A percentile compares a stretch with the other conserved stretches of the same genome.
phyloP scores from a whole-genome alignment of 192 early-diverging fungal genomes.

The Mortierella hygrophila region DNA sequence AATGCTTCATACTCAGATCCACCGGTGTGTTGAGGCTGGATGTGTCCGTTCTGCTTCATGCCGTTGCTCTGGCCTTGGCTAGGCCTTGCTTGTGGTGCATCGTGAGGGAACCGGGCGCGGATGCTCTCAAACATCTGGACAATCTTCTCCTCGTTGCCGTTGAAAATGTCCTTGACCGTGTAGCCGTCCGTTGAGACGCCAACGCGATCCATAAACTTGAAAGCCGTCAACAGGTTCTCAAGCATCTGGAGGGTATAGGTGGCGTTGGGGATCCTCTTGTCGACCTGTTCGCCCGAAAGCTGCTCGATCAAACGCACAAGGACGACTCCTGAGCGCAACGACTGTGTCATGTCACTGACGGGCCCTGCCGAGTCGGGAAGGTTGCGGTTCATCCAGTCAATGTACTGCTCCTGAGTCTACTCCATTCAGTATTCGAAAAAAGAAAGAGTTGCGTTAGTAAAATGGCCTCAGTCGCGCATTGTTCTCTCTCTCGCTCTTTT shows the following conservation, averaged over 20 bases:
- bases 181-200: conserved; percentile 61
- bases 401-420: conserved; percentile 49
- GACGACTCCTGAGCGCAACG: conserved; percentile 59
- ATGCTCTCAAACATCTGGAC: conserved; percentile 31
- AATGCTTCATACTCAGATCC: conserved; percentile 39
- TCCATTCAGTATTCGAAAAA: not conserved
- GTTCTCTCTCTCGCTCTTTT: not conserved
- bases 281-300: conserved; percentile 57
- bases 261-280: conserved; percentile 49
- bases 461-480: not conserved
- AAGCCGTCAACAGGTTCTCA: conserved; percentile 62
- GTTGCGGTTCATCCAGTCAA: conserved; percentile 61
- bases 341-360: conserved; percentile 56
- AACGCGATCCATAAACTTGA: conserved; percentile 66
- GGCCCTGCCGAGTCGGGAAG: conserved; percentile 38
- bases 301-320: conserved; percentile 57
- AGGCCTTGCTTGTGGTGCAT: conserved; percentile 4
- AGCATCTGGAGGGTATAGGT: conserved; percentile 61
- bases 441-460: not conserved
- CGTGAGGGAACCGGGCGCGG: conserved; percentile 20
- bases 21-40: conserved; percentile 26
- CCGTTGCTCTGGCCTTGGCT: conserved; percentile 4
- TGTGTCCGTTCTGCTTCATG: conserved; percentile 11
- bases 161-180: conserved; percentile 61
- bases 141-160: conserved; percentile 37